Percentiles rank a stretch among this genome's conserved stretches.
phyloP scores from a whole-genome alignment of 1,284 basidiomycete species.

The Sporisorium graminicola region DNA sequence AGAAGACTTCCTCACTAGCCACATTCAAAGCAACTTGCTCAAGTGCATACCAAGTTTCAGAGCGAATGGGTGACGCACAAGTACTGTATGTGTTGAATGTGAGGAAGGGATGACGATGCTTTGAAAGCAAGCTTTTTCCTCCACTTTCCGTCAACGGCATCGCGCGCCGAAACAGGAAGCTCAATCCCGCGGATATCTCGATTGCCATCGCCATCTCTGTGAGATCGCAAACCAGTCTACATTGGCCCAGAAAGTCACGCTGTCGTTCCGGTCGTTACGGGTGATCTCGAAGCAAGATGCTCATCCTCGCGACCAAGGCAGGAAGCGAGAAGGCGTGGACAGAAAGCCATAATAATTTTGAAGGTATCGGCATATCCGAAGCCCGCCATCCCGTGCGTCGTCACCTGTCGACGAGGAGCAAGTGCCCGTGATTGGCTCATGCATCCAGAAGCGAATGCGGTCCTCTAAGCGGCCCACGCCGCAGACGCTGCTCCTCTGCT shows the following conservation, averaged over 20 bases:
- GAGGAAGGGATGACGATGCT: conserved; percentile 9
- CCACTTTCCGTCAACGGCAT: conserved; percentile 30
- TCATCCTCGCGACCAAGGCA: conserved; percentile 20
- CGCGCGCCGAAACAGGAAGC: conserved; percentile 24
- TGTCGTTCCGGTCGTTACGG: background rate
- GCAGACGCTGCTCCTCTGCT: background rate
- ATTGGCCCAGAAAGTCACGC: background rate
- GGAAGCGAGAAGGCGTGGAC: conserved; percentile 19
- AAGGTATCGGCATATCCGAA: conserved; percentile 18
- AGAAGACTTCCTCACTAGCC: too few relatives aligned
- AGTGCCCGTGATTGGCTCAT: conserved; percentile 36
- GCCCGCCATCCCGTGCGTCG: background rate
- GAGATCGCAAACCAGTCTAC: background rate
- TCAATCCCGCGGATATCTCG: conserved; percentile 9
- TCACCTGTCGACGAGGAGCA: background rate
- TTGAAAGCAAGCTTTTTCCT: background rate
- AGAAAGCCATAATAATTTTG: conserved; percentile 48
- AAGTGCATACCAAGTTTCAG: conserved; percentile 1
- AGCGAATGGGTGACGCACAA: too few relatives aligned
- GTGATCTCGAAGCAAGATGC: background rate
- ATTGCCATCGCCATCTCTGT: conserved; percentile 3
- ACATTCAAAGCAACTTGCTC: too few relatives aligned
- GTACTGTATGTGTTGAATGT: conserved; percentile 9
- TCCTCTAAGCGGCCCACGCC: conserved; percentile 14
- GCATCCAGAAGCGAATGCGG: conserved; percentile 41